A percentile compares a stretch with the other conserved stretches of the same genome.
These are phyloP conservation scores for Leucoagaricus sp. DNA, from an alignment of 1,284 basidiomycete genomes.

Conservation along the genomic window DNA sequence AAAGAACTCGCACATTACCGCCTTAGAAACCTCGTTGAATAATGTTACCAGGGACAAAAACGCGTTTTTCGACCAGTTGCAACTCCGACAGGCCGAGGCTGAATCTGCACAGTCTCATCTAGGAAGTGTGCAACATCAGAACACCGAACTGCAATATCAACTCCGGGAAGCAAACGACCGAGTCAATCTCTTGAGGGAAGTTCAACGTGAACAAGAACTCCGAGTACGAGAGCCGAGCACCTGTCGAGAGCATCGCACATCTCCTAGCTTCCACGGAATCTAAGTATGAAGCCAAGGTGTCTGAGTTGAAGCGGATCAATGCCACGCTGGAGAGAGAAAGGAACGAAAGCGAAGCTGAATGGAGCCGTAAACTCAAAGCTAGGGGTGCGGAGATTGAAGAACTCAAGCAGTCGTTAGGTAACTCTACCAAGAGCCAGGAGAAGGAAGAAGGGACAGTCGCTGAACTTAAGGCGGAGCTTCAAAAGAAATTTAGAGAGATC, in stretches of 20 bases:
- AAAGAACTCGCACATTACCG: conserved; percentile 64
- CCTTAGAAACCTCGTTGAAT: conserved; percentile 71
- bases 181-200: conserved; percentile 68
- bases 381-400: conserved; percentile 79
- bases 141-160: conserved; percentile 84
- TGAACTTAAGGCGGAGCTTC: conserved; percentile 56
- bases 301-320: conserved; percentile 66
- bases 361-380: conserved; percentile 78
- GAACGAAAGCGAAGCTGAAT: conserved; percentile 80
- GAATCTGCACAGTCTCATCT: conserved; percentile 79
- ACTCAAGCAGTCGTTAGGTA: conserved; percentile 60
- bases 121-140: conserved; percentile 74
- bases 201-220: conserved; percentile 57
- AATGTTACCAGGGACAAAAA: conserved; percentile 74
- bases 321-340: conserved; percentile 68
- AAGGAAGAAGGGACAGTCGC: conserved; percentile 59
- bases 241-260: conserved; percentile 70
- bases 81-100: conserved; percentile 83
- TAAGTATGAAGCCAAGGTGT: conserved; percentile 74
- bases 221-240: conserved; percentile 45
- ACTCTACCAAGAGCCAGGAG: conserved; percentile 54
- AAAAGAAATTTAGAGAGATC: conserved; percentile 51
- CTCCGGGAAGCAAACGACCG: conserved; percentile 79
- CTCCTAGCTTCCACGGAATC: conserved; percentile 78
- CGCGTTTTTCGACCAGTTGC: conserved; percentile 79